Base-by-base conservation (phyloP, 2,329 filamentous ascomycete species). In the Calonectria pauciramosa region DNA sequence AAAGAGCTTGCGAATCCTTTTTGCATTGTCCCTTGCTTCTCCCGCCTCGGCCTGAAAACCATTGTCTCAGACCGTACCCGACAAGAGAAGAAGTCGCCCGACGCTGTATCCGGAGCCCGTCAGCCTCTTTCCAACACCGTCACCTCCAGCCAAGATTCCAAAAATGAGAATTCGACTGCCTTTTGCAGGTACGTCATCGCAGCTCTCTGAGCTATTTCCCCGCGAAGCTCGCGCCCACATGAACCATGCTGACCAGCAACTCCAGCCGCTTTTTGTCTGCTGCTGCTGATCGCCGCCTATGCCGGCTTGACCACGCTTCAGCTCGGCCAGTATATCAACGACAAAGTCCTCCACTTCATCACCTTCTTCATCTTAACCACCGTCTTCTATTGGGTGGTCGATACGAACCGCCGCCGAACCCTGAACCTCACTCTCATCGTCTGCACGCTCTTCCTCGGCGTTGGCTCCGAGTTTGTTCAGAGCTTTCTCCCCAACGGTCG, bases 331-430 rank as follows among this genome's bases (percentile, higher is more conserved):
- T 84, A 89, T 81, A 90, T 96, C 83, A 96, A 97, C 88, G 96
- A 98, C 90, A 99, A 99, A 86, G 88, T 94, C 82, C 90, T 99
- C 34, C 97, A 99, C 86, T 90, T 94, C 80, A 76, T 96, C 73
- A 96, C 94, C 81, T 99, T 99, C 88, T 98, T 99, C 89, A 83
- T 95, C 78, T 90, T 99, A 68, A 98, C 96, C 20, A 86, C 94
- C 77, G 87, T 91, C 79, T 99, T 99, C 90, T 99, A 99, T 91
- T 99, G 97, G 96, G 94, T 98, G 83, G 87, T 98, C 80, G 97
- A 99, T 84, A 97, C 96, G 68, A 94, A 93, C 76, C 94, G 97
- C 76, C 93, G 96, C 67, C 94, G 96, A 79, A 94, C 93, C 26
- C 88, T 98, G 64, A 94, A 99, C 85, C 87, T 98, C 77, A 98